phyloP scores from a whole-genome alignment of 495 filamentous ascomycete genomes.

The Tirmania nivea region DNA sequence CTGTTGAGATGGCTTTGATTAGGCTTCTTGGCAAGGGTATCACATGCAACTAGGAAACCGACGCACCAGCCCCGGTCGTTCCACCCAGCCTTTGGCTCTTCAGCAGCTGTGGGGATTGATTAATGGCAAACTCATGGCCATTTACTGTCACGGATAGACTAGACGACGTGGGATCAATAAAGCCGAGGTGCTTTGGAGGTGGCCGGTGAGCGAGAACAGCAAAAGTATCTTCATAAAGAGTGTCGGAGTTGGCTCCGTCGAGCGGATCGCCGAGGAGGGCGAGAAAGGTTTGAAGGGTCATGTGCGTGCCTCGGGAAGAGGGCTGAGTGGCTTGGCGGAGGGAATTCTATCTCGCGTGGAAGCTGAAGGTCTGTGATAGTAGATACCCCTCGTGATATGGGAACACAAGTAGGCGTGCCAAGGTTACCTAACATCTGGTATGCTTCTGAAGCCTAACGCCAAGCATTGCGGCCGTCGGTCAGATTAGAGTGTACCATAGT shows the following conservation, averaged over 20 bases:
- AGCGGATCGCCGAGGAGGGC: background rate
- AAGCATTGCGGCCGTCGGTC: too few relatives aligned
- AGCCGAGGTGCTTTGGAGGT: constrained; percentile 61
- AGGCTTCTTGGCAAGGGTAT: constrained; percentile 1
- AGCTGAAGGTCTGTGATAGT: too few relatives aligned
- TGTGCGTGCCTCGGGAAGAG: too few relatives aligned
- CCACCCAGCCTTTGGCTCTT: constrained; percentile 56
- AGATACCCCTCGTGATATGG: too few relatives aligned
- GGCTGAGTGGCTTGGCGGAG: too few relatives aligned
- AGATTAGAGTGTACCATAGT: too few relatives aligned
- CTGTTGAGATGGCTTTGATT: constrained; percentile 20
- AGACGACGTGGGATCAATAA: constrained; percentile 47
- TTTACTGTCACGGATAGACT: constrained; percentile 46
- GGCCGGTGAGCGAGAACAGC: constrained; percentile 21
- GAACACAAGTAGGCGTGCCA: too few relatives aligned
- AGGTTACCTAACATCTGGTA: too few relatives aligned
- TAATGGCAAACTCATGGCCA: constrained; percentile 49
- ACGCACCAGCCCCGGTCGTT: constrained; percentile 72
- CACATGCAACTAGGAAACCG: background rate
- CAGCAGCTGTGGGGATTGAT: constrained; percentile 67
- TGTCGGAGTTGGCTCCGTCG: background rate
- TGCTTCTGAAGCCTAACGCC: too few relatives aligned
- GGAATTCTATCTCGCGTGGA: too few relatives aligned
- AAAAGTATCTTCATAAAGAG: background rate
- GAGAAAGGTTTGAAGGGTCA: background rate